phyloP scores from a whole-genome alignment of 208 protist genomes.

The Phytomonas francai region DNA sequence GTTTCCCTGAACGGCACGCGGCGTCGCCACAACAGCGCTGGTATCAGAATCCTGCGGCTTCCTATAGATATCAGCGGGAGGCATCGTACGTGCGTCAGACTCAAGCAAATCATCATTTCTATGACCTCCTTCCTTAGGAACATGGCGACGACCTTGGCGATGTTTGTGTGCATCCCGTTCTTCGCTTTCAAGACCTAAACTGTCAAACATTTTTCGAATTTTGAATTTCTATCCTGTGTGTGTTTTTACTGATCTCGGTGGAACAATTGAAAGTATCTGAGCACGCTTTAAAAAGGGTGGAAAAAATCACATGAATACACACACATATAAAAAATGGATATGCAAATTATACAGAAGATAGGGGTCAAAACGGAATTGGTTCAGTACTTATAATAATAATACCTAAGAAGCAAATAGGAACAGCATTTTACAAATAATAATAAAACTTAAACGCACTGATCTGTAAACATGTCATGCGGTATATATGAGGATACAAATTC shows the following conservation, averaged over 20 bases:
- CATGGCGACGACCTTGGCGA: constrained; percentile 44
- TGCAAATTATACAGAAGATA: not conserved
- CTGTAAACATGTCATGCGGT: not conserved
- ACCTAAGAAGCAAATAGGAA: constrained; percentile 3
- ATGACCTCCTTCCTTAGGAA: constrained; percentile 21
- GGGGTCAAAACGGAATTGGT: not conserved
- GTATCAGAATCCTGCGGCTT: not conserved
- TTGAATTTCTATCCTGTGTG: not conserved
- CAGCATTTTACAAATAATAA: not conserved
- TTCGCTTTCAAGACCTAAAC: constrained; percentile 48
- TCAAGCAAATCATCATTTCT: not conserved
- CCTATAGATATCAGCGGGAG: not conserved
- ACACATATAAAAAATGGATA: constrained; percentile 1
- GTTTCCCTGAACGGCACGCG: not conserved
- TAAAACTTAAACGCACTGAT: not conserved
- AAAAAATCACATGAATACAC: constrained; percentile 7
- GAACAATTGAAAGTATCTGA: not conserved
- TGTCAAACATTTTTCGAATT: constrained; percentile 8
- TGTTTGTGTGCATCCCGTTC: constrained; percentile 23
- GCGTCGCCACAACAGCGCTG: not conserved
- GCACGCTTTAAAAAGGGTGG: not conserved
- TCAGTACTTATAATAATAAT: constrained; percentile 1
- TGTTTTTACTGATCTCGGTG: not conserved
- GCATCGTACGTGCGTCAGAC: not conserved
- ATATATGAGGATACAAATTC: not conserved